Evolutionary conservation across 78 protist genomes (phyloP).

Genomic region (Dictyostelium brefeldianum): DNA sequence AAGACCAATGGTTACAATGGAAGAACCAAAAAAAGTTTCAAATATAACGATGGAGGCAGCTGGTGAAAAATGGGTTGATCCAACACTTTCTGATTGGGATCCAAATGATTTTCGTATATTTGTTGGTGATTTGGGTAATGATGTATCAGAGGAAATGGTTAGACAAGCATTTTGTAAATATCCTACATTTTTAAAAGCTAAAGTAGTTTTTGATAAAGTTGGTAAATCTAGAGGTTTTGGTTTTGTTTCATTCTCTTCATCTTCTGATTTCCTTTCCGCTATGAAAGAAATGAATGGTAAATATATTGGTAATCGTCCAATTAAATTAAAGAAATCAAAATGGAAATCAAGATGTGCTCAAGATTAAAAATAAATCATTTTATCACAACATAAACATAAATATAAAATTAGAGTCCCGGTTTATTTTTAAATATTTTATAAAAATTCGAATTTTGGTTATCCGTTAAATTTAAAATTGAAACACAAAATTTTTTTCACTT

Average conservation of each 20-base stretch:
- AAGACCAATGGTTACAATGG: slow-evolving; percentile 67
- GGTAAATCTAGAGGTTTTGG: slow-evolving; percentile 89
- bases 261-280: slow-evolving; percentile 87
- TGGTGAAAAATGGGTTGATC: slow-evolving; percentile 88
- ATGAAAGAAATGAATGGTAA: slow-evolving; percentile 86
- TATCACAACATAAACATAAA: no score
- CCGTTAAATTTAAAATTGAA: no score
- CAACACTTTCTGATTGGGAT: slow-evolving; percentile 87
- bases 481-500: no score
- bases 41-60: slow-evolving; percentile 50
- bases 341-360: slow-evolving; percentile 71
- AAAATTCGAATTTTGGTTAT: no score
- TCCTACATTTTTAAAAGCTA: slow-evolving; percentile 87
- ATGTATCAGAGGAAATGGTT: slow-evolving; percentile 85
- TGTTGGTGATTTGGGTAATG: slow-evolving; percentile 92
- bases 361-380: no score
- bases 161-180: slow-evolving; percentile 75
- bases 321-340: slow-evolving; percentile 62
- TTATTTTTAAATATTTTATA: no score
- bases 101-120: slow-evolving; percentile 89
- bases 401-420: no score
- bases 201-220: slow-evolving; percentile 80
- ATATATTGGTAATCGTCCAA: slow-evolving; percentile 85
- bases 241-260: slow-evolving; percentile 83
- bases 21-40: slow-evolving; percentile 48